Evolutionary conservation across 2,329 filamentous ascomycete species (phyloP).

Genomic region (Didymella exigua): DNA sequence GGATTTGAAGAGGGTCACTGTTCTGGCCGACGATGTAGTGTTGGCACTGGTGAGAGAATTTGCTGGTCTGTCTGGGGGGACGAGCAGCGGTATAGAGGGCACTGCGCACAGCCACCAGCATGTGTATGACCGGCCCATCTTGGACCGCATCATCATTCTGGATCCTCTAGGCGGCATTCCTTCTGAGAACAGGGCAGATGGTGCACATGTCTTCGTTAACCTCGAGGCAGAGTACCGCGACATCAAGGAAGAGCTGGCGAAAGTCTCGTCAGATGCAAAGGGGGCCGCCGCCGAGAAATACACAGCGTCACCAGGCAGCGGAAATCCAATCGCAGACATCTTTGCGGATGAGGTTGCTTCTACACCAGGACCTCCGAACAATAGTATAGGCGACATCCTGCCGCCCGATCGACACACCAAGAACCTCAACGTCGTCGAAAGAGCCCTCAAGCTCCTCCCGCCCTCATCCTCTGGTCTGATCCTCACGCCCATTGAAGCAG

Average conservation of each 20-base stretch:
- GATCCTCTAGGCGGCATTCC: conserved; percentile 88
- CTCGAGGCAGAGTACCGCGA: conserved; percentile 84
- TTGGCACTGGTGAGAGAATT: conserved; percentile 79
- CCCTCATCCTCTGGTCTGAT: conserved; percentile 85
- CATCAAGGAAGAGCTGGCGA: conserved; percentile 67
- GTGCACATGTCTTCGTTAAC: conserved; percentile 86
- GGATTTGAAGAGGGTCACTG: conserved; percentile 50
- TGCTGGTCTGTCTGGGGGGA: conserved; percentile 62
- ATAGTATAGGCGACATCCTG: conserved; percentile 21
- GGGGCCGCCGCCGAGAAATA: conserved; percentile 12
- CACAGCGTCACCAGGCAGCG: conserved; percentile 33
- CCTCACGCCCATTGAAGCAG: conserved; percentile 83
- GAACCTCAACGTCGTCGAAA: conserved; percentile 75
- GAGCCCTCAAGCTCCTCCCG: conserved; percentile 76
- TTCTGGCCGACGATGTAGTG: conserved; percentile 68
- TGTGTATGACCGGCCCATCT: conserved; percentile 45
- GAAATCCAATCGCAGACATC: conserved; percentile 55
- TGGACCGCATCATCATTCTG: conserved; percentile 88
- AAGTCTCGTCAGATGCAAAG: conserved; percentile 24
- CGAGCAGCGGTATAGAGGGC: conserved; percentile 12
- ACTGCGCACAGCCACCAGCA: conserved; percentile 16
- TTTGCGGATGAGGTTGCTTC: conserved; percentile 37
- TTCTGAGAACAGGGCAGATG: conserved; percentile 62
- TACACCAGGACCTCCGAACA: conserved; percentile 19
- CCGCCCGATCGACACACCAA: conserved; percentile 58